Conservation (phyloP, 495 filamentous ascomycete species). For the Penicillium cinerascens region DNA sequence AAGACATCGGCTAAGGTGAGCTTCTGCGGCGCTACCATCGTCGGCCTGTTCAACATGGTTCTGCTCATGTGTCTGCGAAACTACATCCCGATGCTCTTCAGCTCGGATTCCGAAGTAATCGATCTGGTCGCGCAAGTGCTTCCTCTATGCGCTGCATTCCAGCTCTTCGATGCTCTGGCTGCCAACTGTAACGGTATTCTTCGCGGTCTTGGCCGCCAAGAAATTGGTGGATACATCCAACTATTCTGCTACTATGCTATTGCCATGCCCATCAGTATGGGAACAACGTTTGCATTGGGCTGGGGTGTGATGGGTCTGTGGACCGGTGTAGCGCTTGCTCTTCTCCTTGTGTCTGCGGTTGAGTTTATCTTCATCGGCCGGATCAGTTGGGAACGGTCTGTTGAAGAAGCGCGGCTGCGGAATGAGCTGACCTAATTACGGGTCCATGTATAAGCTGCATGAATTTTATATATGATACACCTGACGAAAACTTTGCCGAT, state of each 20-base stretch:
- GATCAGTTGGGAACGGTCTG: conserved; percentile 70
- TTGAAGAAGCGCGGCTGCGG: conserved; percentile 65
- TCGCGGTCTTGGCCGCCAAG: conserved; percentile 78
- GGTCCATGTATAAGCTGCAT: not conserved
- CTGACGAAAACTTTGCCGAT: not conserved
- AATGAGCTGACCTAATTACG: conserved; percentile 55
- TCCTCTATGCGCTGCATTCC: conserved; percentile 80
- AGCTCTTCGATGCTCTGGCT: conserved; percentile 79
- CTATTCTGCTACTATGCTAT: conserved; percentile 81
- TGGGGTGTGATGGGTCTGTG: conserved; percentile 79
- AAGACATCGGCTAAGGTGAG: conserved; percentile 67
- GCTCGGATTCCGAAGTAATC: conserved; percentile 74
- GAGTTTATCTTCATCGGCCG: conserved; percentile 64
- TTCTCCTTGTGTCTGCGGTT: conserved; percentile 59
- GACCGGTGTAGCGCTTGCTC: conserved; percentile 71
- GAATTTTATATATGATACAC: not conserved
- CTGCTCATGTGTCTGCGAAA: conserved; percentile 60
- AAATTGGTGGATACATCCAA: conserved; percentile 84
- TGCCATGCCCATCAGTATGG: conserved; percentile 80
- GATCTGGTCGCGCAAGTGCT: conserved; percentile 66
- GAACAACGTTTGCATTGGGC: conserved; percentile 63
- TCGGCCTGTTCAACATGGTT: conserved; percentile 74
- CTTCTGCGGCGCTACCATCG: conserved; percentile 58
- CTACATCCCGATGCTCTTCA: conserved; percentile 75
- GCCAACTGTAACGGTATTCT: conserved; percentile 78